Percentiles rank a stretch among this genome's conserved stretches.
phyloP scores from a whole-genome alignment of 1,284 basidiomycete species.

The Ceratobasidium sp. region DNA sequence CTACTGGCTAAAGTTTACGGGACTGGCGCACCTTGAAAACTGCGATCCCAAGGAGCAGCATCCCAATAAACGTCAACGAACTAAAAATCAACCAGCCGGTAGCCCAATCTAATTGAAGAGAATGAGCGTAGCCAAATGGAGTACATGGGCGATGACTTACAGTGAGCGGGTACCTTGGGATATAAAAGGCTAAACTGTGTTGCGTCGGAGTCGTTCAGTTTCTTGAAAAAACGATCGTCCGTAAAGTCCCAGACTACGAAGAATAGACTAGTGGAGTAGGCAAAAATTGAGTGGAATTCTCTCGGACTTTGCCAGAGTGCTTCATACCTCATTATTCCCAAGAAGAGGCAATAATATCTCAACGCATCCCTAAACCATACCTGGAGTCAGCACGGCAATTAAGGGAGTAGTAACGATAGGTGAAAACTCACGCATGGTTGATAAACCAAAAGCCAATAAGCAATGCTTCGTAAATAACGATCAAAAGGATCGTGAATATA shows the following conservation, averaged over 20 bases:
- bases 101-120: slow-evolving; percentile 43
- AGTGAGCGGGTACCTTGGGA: slow-evolving; percentile 67
- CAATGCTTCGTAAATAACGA: slow-evolving; percentile 71
- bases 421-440: slow-evolving; percentile 68
- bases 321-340: slow-evolving; percentile 74
- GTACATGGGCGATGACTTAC: slow-evolving; percentile 52
- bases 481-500: slow-evolving; percentile 79
- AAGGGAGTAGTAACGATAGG: slow-evolving; percentile 8
- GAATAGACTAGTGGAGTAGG: slow-evolving; percentile 59
- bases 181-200: slow-evolving; percentile 75
- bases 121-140: background rate
- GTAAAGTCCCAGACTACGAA: slow-evolving; percentile 83
- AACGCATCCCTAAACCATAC: slow-evolving; percentile 58
- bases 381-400: slow-evolving; percentile 1
- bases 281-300: slow-evolving; percentile 11
- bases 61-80: slow-evolving; percentile 67
- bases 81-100: slow-evolving; percentile 70
- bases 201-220: slow-evolving; percentile 80
- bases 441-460: slow-evolving; percentile 84
- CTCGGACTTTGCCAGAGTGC: slow-evolving; percentile 15
- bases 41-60: slow-evolving; percentile 70
- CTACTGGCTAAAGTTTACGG: background rate
- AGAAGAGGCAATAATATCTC: slow-evolving; percentile 80
- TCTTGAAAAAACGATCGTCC: slow-evolving; percentile 83
- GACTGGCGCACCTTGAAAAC: slow-evolving; percentile 66